These are phyloP conservation scores for Lithocarpus polystachyus DNA, from an alignment of 306 rosid species.

Conservation along the genomic window DNA sequence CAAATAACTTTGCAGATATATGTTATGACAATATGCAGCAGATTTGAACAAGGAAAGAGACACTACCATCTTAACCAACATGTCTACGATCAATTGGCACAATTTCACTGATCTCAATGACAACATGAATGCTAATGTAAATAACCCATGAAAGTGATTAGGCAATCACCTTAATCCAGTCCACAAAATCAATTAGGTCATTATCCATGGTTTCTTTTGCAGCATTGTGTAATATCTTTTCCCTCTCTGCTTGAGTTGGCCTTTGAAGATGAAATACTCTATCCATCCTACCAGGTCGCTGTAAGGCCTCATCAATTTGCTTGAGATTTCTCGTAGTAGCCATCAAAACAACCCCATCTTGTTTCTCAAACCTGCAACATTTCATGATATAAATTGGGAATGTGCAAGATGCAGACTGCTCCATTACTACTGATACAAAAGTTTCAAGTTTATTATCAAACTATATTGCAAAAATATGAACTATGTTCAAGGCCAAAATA, in stretches of 20 bases:
- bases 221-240: conserved; percentile 65
- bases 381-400: conserved; percentile 9
- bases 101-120: conserved; percentile 5
- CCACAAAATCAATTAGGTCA: conserved; percentile 79
- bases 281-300: conserved; percentile 99
- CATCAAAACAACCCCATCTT: conserved; percentile 99
- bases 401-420: conserved; percentile 6
- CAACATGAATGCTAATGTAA: conserved; percentile 7
- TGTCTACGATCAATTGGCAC: not conserved
- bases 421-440: conserved; percentile 6
- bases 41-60: not conserved
- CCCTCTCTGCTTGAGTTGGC: conserved; percentile 91
- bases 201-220: conserved; percentile 92
- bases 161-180: conserved; percentile 85
- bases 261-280: conserved; percentile 97
- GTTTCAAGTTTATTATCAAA: not conserved
- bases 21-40: not conserved
- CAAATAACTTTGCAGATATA: not conserved
- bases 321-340: conserved; percentile 92
- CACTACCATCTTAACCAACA: not conserved
- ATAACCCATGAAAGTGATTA: conserved; percentile 4
- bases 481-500: not conserved
- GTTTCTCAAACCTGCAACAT: conserved; percentile 84
- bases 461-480: not conserved
- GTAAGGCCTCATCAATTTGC: conserved; percentile 89